A percentile compares a stretch with the other conserved stretches of the same genome.
These are phyloP conservation scores for Orbilia oligospora DNA, from an alignment of 2,329 filamentous ascomycete species.

Conservation along the genomic window DNA sequence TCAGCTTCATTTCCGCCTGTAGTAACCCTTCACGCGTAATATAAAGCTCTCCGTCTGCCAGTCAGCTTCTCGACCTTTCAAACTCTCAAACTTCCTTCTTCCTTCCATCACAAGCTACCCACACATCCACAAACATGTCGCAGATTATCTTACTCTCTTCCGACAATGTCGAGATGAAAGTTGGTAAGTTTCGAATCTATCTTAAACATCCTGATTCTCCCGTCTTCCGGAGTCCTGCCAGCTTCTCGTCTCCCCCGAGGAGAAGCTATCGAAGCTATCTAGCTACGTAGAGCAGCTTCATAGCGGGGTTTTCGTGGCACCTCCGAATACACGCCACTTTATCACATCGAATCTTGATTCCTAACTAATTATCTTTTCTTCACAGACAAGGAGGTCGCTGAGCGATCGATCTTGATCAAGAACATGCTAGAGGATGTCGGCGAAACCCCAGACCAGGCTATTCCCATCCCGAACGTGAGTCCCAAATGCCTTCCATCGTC, in stretches of 20 bases:
- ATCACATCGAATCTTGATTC: constrained; percentile 3
- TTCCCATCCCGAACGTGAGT: constrained; percentile 87
- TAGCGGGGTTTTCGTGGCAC: constrained; percentile 50
- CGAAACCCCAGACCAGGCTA: constrained; percentile 74
- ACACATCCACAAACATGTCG: constrained; percentile 59
- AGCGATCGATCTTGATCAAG: constrained; percentile 96
- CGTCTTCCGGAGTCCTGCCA: not conserved
- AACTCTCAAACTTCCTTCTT: not conserved
- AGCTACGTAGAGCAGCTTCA: constrained; percentile 7
- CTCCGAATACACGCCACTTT: constrained; percentile 23
- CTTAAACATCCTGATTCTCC: not conserved
- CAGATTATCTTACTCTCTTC: constrained; percentile 70
- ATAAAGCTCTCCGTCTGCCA: constrained; percentile 7
- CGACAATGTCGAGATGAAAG: constrained; percentile 70
- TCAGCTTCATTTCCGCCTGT: not conserved
- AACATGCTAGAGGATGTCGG: constrained; percentile 97
- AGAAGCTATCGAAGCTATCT: constrained; percentile 1
- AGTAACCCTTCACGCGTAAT: not conserved
- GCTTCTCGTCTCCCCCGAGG: constrained; percentile 1
- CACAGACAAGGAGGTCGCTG: constrained; percentile 83
- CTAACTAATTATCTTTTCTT: constrained; percentile 22
- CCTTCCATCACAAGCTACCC: not conserved
- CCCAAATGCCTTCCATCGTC: not conserved
- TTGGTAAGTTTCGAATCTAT: constrained; percentile 69
- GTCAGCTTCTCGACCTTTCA: constrained; percentile 22